Base-by-base conservation (phyloP, 441 rosid species). In the Daphne laureola region DNA sequence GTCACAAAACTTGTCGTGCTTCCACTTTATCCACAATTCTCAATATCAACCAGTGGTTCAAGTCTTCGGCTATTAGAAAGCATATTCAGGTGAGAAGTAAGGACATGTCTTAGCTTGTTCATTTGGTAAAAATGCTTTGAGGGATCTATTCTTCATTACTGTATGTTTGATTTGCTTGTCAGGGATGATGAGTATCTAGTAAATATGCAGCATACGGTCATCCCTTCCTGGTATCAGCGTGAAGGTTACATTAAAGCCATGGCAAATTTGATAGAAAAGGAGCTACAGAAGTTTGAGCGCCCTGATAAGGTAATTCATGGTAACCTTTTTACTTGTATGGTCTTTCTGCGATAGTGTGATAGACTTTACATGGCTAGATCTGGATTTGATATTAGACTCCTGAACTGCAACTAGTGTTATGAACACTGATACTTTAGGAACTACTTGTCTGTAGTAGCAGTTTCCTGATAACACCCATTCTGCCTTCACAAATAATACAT, bases 191-290 rank as follows among this genome's bases (percentile, higher is more conserved):
- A 89, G 59, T 92, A 89, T 72, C 90, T 92, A 44, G 96, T 86
- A 49, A 92, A 86, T 79, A 92, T 92, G 98, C 96, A 86, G 67
- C 98, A 92, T 63, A 92, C 96, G 3, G 96, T 92, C 61, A 92
- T 92, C 64, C 98, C 98, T 51, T 92, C 98, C 3, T 92, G 98
- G 98, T 92, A 92, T 67, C 98, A 92, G 69, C 92, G 98, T 21
- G 96, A 92, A 62, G 98, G 98, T 49, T 92, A 92, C 67, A 81
- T 86, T 62, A 89, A 78, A 63, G 81, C 98, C 38, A 86, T 84
- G 96, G 75, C 90, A 60, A 77, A 81, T 71, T 68, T 92, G 64
- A 89, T 86, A 62, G 84, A 86, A 67, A 73, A 79, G 62, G 96
- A 92, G 74, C 64, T 92, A 65, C 65, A 35, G 46, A 84, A 69